Percentiles rank a stretch among this genome's conserved stretches.
These are phyloP conservation scores for Microcyclosporella mali DNA, from an alignment of 2,329 filamentous ascomycete species.

Conservation along the genomic window DNA sequence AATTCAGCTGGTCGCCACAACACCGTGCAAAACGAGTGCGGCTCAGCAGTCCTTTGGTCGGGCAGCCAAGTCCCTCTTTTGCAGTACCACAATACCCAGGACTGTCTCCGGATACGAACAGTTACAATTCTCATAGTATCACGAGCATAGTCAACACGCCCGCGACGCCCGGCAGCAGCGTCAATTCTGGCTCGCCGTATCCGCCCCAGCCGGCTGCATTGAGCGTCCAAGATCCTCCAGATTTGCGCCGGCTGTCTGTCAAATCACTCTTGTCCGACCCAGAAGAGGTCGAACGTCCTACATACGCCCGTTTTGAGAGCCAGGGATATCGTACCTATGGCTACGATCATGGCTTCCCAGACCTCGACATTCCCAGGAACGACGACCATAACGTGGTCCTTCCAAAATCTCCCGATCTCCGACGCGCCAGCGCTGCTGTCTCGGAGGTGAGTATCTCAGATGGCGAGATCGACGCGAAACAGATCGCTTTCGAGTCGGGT, in stretches of 20 bases:
- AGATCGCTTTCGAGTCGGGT: slow-evolving; percentile 51
- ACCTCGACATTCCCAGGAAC: slow-evolving; percentile 65
- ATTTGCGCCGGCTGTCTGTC: slow-evolving; percentile 55
- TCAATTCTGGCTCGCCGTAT: slow-evolving; percentile 25
- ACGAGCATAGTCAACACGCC: slow-evolving; percentile 35
- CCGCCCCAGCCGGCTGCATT: slow-evolving; percentile 12
- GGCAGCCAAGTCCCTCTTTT: slow-evolving; percentile 21
- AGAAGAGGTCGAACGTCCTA: slow-evolving; percentile 25
- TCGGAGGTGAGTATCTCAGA: slow-evolving; percentile 25
- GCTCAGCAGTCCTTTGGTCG: slow-evolving; percentile 19
- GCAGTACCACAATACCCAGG: slow-evolving; percentile 24
- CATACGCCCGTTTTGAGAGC: slow-evolving; percentile 12
- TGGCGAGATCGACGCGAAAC: slow-evolving; percentile 22
- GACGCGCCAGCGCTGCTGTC: slow-evolving; percentile 26
- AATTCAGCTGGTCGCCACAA: slow-evolving; percentile 31
- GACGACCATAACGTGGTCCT: slow-evolving; percentile 62
- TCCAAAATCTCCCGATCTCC: slow-evolving; percentile 28
- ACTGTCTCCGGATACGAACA: slow-evolving; percentile 32
- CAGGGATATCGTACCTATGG: slow-evolving; percentile 51
- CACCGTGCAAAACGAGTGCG: slow-evolving; percentile 33
- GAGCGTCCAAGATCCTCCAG: slow-evolving; percentile 34
- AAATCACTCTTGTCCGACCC: slow-evolving; percentile 57
- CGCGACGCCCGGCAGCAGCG: slow-evolving; percentile 39
- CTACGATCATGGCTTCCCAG: slow-evolving; percentile 62
- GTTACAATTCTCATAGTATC: slow-evolving; percentile 37